Conservation (phyloP, 768 basidiomycete genomes). For the Russula virescens region DNA sequence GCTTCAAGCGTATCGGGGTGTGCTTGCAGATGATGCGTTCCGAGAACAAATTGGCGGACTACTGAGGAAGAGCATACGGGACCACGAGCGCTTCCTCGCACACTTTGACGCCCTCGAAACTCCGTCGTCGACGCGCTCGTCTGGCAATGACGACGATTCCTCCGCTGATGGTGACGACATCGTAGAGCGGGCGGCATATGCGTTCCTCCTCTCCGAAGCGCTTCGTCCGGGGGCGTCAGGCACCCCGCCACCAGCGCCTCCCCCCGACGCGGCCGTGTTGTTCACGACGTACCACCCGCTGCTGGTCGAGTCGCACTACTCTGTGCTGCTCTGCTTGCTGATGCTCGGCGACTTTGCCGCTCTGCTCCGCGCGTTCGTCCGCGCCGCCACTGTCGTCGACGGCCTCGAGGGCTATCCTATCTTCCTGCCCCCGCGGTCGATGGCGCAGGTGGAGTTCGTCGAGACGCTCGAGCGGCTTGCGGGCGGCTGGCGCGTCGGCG, state of each 20-base stretch:
- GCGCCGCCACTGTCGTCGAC: slow-evolving; percentile 64
- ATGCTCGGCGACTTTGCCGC: slow-evolving; percentile 71
- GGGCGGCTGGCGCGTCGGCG: slow-evolving; percentile 34
- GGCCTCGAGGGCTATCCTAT: slow-evolving; percentile 86
- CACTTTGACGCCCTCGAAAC: slow-evolving; percentile 75
- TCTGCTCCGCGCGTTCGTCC: slow-evolving; percentile 59
- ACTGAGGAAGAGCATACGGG: slow-evolving; percentile 70
- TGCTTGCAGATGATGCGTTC: slow-evolving; percentile 50
- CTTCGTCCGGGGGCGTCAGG: slow-evolving; percentile 56
- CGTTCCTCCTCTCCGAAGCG: slow-evolving; percentile 63
- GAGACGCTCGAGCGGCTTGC: slow-evolving; percentile 81
- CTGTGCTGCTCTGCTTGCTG: slow-evolving; percentile 65
- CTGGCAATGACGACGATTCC: not conserved
- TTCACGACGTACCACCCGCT: slow-evolving; percentile 91
- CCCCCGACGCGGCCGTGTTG: slow-evolving; percentile 48
- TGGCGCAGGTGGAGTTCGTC: slow-evolving; percentile 86
- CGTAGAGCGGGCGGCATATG: slow-evolving; percentile 53
- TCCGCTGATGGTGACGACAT: slow-evolving; percentile 33
- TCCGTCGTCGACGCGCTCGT: slow-evolving; percentile 23
- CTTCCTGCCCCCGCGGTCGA: slow-evolving; percentile 80
- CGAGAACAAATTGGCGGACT: slow-evolving; percentile 54
- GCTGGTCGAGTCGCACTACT: slow-evolving; percentile 82
- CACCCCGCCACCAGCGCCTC: slow-evolving; percentile 27
- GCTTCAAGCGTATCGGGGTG: slow-evolving; percentile 52
- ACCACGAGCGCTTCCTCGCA: slow-evolving; percentile 77